phyloP scores from a whole-genome alignment of 108 stramenopile species.

The Schizochytrium sp. region DNA sequence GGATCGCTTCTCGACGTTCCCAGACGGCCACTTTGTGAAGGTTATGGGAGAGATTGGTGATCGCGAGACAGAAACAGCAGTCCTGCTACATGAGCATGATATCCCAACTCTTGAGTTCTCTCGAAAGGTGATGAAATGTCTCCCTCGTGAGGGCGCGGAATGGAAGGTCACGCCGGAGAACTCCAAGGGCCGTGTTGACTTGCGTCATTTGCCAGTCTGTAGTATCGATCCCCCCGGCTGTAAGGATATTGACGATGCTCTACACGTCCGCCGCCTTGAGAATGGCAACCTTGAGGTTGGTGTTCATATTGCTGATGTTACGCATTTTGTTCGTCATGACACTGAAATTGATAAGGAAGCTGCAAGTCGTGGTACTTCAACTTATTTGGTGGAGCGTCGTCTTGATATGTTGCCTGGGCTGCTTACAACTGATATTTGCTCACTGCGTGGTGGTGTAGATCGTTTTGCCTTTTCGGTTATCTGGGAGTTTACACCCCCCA shows the following conservation, averaged over 20 bases:
- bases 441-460: slow-evolving; percentile 92
- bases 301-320: slow-evolving; percentile 99
- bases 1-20: slow-evolving; percentile 87
- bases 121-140: slow-evolving; percentile 93
- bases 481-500: slow-evolving; percentile 84
- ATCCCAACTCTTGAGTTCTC: slow-evolving; percentile 95
- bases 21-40: slow-evolving; percentile 91
- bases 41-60: slow-evolving; percentile 88
- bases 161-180: slow-evolving; percentile 80
- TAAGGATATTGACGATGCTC: slow-evolving; percentile 99
- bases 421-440: slow-evolving; percentile 95
- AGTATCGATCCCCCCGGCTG: slow-evolving; percentile 99
- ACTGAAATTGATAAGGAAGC: slow-evolving; percentile 95
- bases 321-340: slow-evolving; percentile 93
- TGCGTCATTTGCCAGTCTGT: slow-evolving; percentile 89
- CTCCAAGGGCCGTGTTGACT: slow-evolving; percentile 83
- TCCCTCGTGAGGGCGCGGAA: slow-evolving; percentile 91
- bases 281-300: slow-evolving; percentile 92
- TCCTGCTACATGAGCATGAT: slow-evolving; percentile 91
- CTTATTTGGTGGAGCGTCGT: slow-evolving; percentile 96
- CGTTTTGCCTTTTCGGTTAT: slow-evolving; percentile 89
- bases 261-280: slow-evolving; percentile 75
- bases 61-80: slow-evolving; percentile 94
- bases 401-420: slow-evolving; percentile 97
- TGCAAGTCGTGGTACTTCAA: slow-evolving; percentile 93